Percentiles rank a stretch among this genome's conserved stretches.
Evolutionary conservation across 352 stramenopile species (phyloP).

Genomic region (Thalassiosira ordinaria): DNA sequence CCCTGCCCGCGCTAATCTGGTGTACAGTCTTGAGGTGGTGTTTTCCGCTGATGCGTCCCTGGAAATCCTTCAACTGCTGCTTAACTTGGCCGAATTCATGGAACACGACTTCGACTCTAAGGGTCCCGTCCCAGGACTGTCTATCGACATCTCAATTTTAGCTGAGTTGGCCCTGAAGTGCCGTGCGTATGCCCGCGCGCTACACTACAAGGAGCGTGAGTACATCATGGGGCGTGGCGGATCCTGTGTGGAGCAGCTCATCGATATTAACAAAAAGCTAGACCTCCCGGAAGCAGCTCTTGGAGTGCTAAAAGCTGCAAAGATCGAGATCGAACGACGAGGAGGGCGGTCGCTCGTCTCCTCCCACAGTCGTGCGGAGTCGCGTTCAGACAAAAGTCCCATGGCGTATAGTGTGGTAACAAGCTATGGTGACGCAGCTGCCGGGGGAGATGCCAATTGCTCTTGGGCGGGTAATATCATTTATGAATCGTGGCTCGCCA

Average conservation of each 20-base stretch:
- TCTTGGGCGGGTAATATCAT: conserved; percentile 84
- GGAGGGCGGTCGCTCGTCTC: conserved; percentile 38
- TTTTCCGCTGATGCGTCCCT: conserved; percentile 92
- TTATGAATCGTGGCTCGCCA: conserved; percentile 96
- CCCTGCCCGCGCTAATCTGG: conserved; percentile 92
- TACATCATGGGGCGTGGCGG: conserved; percentile 84
- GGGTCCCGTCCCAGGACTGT: conserved; percentile 92
- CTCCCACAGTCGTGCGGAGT: conserved; percentile 44
- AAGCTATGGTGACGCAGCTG: conserved; percentile 58
- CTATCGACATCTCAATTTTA: conserved; percentile 96
- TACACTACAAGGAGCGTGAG: conserved; percentile 98
- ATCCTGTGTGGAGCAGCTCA: conserved; percentile 97
- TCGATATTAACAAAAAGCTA: conserved; percentile 99
- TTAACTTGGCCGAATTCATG: conserved; percentile 99
- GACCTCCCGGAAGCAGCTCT: conserved; percentile 87
- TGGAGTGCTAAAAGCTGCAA: conserved; percentile 95
- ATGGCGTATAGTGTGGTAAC: conserved; percentile 84
- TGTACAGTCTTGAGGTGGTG: conserved; percentile 92
- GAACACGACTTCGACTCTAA: conserved; percentile 91
- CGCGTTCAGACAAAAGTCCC: conserved; percentile 60
- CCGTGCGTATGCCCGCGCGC: conserved; percentile 96
- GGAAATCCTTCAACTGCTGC: conserved; percentile 95
- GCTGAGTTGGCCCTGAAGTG: conserved; percentile 96
- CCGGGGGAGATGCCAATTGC: conserved; percentile 72
- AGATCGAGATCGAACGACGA: conserved; percentile 69